Evolutionary conservation across 495 filamentous ascomycete genomes (phyloP), one percentile per base, ranked within the genome.

Genomic region (Tuber borchii): DNA sequence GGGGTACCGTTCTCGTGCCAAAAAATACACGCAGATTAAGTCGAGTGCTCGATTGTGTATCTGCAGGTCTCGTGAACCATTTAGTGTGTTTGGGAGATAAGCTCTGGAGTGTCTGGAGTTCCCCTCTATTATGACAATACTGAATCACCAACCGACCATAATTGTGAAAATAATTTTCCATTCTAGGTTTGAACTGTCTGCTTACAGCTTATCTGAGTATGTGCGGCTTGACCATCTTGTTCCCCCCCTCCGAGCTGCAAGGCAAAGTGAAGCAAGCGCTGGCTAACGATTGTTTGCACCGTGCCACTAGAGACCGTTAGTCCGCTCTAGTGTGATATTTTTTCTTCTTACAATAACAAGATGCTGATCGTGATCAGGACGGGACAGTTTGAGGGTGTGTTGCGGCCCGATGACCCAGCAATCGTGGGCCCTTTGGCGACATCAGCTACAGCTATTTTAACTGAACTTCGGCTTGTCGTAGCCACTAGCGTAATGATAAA

Each of bases 21-120:
- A 65, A 65, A 65, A 19, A 16, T 65, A 19, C 56, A 34, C 26
- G 56, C 31, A 19, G 56, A 65, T 31, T 65, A 12, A 17, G 56
- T 31, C 56, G 56, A 65, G 56, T 65, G 56, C 56, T 65, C 56
- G 56, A 34, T 34, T 19, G 56, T 65, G 56, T 65, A 65, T 26
- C 12, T 65, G 26, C 26, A 2, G 56, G 26, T 34, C 56, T 14
- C 26, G 56, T 31, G 56, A 65, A 65, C 56, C 26, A 65, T 65
- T 65, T 65, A 16, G 56, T 65, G 26, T 34, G 5, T 17, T n/a
- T 2, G 26, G 26, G 34, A 65, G 26, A 34, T 65, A 17, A 65
- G 56, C 56, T 34, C 56, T 12, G 56, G 26, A 34, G 56, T 34
- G 10, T 6, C 51, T 17, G 56, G 12, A 31, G n/a, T 31, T 26